Evolutionary conservation across 345 rosid genomes (phyloP).

Genomic region (Moricandia moricandioides): DNA sequence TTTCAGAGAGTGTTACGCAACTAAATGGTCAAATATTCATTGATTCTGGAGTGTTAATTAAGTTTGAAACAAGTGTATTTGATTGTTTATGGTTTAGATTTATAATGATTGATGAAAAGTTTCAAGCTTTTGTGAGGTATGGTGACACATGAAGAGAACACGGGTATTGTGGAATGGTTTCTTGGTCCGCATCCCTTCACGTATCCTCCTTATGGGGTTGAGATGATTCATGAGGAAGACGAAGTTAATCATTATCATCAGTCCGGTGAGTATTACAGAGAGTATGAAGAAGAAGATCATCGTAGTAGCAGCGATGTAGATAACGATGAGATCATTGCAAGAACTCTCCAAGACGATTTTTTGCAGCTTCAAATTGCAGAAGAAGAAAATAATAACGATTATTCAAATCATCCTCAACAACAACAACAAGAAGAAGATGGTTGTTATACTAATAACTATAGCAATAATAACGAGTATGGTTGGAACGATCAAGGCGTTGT

Average conservation of each 20-base stretch:
- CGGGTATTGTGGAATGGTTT: conserved; percentile 56
- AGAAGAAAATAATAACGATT: conserved; percentile 43
- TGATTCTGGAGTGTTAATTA: background rate
- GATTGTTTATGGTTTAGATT: conserved; percentile 21
- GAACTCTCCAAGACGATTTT: conserved; percentile 81
- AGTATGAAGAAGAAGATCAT: conserved; percentile 60
- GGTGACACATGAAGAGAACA: conserved; percentile 42
- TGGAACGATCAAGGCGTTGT: conserved; percentile 46
- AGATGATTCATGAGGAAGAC: conserved; percentile 37
- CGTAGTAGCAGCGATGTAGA: conserved; percentile 48
- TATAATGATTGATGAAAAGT: background rate
- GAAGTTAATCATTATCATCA: conserved; percentile 29
- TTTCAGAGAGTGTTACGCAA: no score
- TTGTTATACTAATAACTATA: conserved; percentile 38
- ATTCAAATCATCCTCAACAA: conserved; percentile 33
- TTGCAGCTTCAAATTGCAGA: conserved; percentile 68
- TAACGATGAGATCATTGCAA: conserved; percentile 85
- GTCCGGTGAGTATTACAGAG: conserved; percentile 43
- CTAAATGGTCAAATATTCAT: background rate
- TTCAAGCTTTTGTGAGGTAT: background rate
- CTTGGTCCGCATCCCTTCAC: conserved; percentile 51
- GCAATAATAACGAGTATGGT: conserved; percentile 27
- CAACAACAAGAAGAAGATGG: conserved; percentile 29
- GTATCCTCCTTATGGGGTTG: conserved; percentile 54
- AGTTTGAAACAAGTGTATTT: background rate